phyloP scores from a whole-genome alignment of 192 early-diverging fungal species.

The Glomus cerebriforme region DNA sequence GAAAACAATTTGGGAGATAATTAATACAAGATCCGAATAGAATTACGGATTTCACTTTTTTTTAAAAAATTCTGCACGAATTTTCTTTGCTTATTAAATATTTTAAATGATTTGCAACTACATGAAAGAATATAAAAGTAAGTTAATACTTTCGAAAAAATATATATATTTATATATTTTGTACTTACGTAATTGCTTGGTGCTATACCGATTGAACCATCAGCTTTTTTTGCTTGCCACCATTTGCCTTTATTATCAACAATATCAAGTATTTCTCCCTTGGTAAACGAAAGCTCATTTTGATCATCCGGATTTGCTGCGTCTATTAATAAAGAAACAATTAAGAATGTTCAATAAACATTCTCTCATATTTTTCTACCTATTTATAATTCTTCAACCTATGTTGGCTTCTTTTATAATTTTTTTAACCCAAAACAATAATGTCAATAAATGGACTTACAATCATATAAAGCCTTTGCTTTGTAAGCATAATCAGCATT shows the following conservation, averaged over 20 bases:
- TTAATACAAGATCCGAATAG: too few species aligned
- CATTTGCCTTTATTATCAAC: slow-evolving; percentile 93
- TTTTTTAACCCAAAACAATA: too few species aligned
- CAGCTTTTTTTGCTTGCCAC: slow-evolving; percentile 89
- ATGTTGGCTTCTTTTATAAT: too few species aligned
- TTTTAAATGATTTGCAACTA: too few species aligned
- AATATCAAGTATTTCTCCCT: slow-evolving; percentile 86
- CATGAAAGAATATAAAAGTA: too few species aligned
- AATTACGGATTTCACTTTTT: too few species aligned
- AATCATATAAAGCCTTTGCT: slow-evolving; percentile 72
- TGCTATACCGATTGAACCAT: slow-evolving; percentile 83
- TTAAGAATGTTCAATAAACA: neutral
- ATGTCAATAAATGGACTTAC: slow-evolving; percentile 34
- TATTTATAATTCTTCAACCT: too few species aligned
- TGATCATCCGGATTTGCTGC: slow-evolving; percentile 88
- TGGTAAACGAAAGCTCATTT: slow-evolving; percentile 86
- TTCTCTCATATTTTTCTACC: neutral
- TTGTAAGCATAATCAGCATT: slow-evolving; percentile 57
- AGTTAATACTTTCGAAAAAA: too few species aligned
- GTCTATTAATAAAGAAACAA: slow-evolving; percentile 49
- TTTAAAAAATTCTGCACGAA: too few species aligned
- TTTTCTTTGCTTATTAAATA: too few species aligned
- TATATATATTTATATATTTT: too few species aligned
- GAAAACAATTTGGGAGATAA: too few species aligned
- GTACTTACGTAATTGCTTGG: slow-evolving; percentile 77